Evolutionary conservation across 805 yeast genomes (phyloP).

Genomic region (Lachancea dasiensis): DNA sequence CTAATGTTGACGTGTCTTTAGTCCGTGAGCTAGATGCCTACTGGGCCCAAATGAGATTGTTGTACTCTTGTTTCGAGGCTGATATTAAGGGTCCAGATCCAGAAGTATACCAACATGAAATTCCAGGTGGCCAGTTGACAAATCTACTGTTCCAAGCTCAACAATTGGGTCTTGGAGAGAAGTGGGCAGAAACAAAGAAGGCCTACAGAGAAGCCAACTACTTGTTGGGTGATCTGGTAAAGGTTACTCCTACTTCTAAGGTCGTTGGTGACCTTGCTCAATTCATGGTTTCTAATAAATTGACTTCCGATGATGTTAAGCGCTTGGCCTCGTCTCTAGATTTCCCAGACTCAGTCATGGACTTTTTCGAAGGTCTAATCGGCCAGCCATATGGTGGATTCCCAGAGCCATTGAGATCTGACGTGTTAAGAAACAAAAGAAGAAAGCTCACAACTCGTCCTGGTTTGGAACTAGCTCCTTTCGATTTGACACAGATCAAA

Average conservation of each 20-base stretch:
- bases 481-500: slow-evolving; percentile 65
- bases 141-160: slow-evolving; percentile 98
- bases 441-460: slow-evolving; percentile 86
- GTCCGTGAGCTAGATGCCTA: slow-evolving; percentile 85
- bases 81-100: slow-evolving; percentile 99
- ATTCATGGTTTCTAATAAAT: slow-evolving; percentile 95
- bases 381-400: slow-evolving; percentile 99
- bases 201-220: slow-evolving; percentile 89
- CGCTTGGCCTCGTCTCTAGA: slow-evolving; percentile 86
- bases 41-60: slow-evolving; percentile 98
- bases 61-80: slow-evolving; percentile 96
- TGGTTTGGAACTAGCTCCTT: slow-evolving; percentile 82
- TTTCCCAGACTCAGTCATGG: slow-evolving; percentile 98
- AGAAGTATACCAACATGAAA: slow-evolving; percentile 96
- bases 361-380: slow-evolving; percentile 98
- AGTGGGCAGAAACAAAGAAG: slow-evolving; percentile 93
- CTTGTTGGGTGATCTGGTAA: slow-evolving; percentile 91
- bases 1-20: slow-evolving; percentile 59
- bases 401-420: slow-evolving; percentile 97
- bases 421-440: slow-evolving; percentile 87
- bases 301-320: slow-evolving; percentile 76
- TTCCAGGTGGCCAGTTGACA: slow-evolving; percentile 99
- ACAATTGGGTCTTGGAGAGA: slow-evolving; percentile 95
- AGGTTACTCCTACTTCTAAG: slow-evolving; percentile 99
- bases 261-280: slow-evolving; percentile 99